Conservation (phyloP, 2,329 filamentous ascomycete species). For the Thermothelomyces thermophilus region DNA sequence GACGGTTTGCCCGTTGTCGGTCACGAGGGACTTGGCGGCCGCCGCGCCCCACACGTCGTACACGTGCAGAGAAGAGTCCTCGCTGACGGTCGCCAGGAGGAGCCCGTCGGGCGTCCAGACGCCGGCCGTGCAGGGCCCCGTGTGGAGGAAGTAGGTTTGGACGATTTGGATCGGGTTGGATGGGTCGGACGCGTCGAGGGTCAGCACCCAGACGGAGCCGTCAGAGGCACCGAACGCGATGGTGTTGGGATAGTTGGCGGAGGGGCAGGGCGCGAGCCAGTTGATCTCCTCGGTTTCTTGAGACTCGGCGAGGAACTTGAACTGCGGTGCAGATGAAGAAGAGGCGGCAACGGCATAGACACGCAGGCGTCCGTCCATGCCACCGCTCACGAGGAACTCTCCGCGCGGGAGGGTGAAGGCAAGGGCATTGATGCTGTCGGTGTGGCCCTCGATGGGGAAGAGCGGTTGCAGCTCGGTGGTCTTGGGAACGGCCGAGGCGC, state of each 20-base stretch:
- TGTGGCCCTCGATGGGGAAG: constrained; percentile 79
- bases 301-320: constrained; percentile 64
- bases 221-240: constrained; percentile 84
- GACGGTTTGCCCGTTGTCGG: constrained; percentile 55
- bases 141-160: constrained; percentile 90
- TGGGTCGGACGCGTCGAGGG: constrained; percentile 61
- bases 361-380: constrained; percentile 76
- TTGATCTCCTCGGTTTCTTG: constrained; percentile 94
- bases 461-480: constrained; percentile 57
- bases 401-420: constrained; percentile 77
- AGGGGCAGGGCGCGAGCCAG: constrained; percentile 75
- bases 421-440: constrained; percentile 82
- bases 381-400: constrained; percentile 78
- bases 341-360: constrained; percentile 54
- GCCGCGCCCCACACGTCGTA: constrained; percentile 86
- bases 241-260: constrained; percentile 65
- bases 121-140: constrained; percentile 77
- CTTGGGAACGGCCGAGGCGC: constrained; percentile 41
- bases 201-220: constrained; percentile 93
- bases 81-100: constrained; percentile 78
- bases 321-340: constrained; percentile 32
- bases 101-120: constrained; percentile 84
- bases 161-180: constrained; percentile 66
- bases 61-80: constrained; percentile 83
- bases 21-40: constrained; percentile 47